These are phyloP conservation scores for Venturia aucupariae DNA, from an alignment of 2,329 filamentous ascomycete species.

Conservation along the genomic window DNA sequence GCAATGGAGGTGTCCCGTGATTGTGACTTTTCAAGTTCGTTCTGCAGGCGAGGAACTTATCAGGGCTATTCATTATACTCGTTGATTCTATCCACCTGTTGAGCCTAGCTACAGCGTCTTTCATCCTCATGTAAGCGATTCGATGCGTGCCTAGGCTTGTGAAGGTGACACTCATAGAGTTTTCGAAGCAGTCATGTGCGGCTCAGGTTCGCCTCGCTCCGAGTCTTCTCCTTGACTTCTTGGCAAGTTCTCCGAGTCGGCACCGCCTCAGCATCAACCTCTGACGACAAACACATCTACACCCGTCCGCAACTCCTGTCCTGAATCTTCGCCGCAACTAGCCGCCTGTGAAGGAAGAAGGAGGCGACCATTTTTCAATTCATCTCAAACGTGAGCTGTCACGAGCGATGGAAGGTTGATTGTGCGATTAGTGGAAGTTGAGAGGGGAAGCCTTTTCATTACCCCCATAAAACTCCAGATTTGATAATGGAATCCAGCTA, in stretches of 20 bases:
- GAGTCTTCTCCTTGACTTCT: neutral
- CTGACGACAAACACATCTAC: neutral
- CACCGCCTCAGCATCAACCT: neutral
- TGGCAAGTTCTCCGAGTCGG: no score
- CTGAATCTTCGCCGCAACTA: neutral
- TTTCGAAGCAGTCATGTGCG: neutral
- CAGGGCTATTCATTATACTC: no score
- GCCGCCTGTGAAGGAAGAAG: neutral
- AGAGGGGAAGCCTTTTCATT: slow-evolving; percentile 1
- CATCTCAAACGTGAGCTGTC: neutral
- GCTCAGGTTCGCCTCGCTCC: neutral
- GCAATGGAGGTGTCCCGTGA: no score
- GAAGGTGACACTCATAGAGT: neutral
- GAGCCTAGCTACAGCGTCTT: neutral
- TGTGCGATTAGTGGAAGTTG: neutral
- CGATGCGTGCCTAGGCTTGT: neutral
- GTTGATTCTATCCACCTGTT: neutral
- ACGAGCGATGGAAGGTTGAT: neutral
- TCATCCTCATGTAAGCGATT: neutral
- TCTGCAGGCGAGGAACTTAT: no score
- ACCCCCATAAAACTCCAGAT: slow-evolving; percentile 2
- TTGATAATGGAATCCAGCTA: slow-evolving; percentile 3
- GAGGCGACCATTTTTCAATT: neutral
- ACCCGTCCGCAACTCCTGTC: neutral
- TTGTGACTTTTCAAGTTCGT: no score